Percentiles rank a stretch among this genome's conserved stretches.
Conservation (phyloP, 2,329 filamentous ascomycete genomes). For the Nectriaceae sp. region DNA sequence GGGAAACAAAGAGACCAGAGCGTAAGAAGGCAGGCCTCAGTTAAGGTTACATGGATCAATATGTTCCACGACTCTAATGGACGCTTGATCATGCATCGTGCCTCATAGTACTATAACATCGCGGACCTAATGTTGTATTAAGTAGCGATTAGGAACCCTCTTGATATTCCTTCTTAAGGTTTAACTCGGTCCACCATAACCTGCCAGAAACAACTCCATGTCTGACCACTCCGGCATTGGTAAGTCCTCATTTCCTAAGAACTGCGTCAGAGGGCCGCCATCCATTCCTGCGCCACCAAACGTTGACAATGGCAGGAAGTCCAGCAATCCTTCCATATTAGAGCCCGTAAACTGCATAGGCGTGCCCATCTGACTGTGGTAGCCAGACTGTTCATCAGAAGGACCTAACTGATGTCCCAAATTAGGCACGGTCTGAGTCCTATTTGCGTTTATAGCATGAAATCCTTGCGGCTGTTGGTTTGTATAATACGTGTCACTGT, state of each 20-base stretch:
- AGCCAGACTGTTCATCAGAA: neutral
- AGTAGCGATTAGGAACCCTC: no score
- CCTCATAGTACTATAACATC: no score
- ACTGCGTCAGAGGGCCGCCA: constrained; percentile 15
- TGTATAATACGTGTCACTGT: neutral
- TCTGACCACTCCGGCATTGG: constrained; percentile 23
- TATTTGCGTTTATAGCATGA: constrained; percentile 5
- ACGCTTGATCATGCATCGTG: no score
- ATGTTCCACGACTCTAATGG: no score
- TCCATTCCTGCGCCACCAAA: constrained; percentile 1
- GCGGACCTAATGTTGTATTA: no score
- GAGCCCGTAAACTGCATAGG: neutral
- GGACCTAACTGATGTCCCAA: neutral
- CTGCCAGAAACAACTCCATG: constrained; percentile 23
- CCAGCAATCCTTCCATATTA: constrained; percentile 17
- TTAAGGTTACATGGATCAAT: no score
- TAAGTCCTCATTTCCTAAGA: constrained; percentile 14
- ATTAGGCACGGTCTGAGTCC: constrained; percentile 4
- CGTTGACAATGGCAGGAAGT: constrained; percentile 14
- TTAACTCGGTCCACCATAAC: constrained; percentile 10
- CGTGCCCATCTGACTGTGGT: neutral
- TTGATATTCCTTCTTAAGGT: no score
- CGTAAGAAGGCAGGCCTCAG: no score
- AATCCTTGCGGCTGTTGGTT: constrained; percentile 1
- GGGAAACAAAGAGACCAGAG: no score